These are phyloP conservation scores for Diddensiella caesifluorescens DNA, from an alignment of 805 yeast species.

Conservation along the genomic window DNA sequence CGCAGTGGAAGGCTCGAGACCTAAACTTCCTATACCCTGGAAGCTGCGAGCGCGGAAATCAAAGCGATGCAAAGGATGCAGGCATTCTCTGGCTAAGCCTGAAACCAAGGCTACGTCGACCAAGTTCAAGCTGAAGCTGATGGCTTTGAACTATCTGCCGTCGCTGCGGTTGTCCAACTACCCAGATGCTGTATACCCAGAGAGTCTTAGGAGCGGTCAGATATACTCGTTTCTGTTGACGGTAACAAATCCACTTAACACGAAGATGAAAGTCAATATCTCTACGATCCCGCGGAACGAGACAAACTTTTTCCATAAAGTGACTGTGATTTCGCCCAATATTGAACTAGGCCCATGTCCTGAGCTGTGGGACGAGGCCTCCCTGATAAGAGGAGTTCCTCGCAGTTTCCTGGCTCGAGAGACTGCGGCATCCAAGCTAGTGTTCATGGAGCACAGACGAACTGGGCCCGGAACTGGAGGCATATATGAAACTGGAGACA, in stretches of 20 bases:
- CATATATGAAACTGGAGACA: slow-evolving; percentile 23
- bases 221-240: slow-evolving; percentile 16
- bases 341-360: slow-evolving; percentile 23
- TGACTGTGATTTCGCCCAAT: slow-evolving; percentile 17
- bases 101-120: slow-evolving; percentile 24
- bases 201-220: slow-evolving; percentile 3
- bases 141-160: slow-evolving; percentile 29
- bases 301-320: slow-evolving; percentile 13
- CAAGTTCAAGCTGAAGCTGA: slow-evolving; percentile 18
- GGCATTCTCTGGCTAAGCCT: slow-evolving; percentile 31
- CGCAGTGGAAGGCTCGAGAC: slow-evolving; percentile 7
- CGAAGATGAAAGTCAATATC: slow-evolving; percentile 15
- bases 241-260: slow-evolving; percentile 21
- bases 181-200: background rate
- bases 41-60: slow-evolving; percentile 27
- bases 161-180: slow-evolving; percentile 1
- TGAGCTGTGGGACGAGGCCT: slow-evolving; percentile 23
- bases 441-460: slow-evolving; percentile 25
- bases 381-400: slow-evolving; percentile 26
- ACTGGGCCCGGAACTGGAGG: slow-evolving; percentile 13
- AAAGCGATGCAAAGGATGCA: slow-evolving; percentile 31
- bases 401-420: slow-evolving; percentile 23
- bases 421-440: slow-evolving; percentile 25
- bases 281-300: slow-evolving; percentile 12
- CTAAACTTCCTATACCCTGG: slow-evolving; percentile 24